Conservation (phyloP, 371 early-diverging fungal genomes). For the Encephalitozoon hellem region DNA sequence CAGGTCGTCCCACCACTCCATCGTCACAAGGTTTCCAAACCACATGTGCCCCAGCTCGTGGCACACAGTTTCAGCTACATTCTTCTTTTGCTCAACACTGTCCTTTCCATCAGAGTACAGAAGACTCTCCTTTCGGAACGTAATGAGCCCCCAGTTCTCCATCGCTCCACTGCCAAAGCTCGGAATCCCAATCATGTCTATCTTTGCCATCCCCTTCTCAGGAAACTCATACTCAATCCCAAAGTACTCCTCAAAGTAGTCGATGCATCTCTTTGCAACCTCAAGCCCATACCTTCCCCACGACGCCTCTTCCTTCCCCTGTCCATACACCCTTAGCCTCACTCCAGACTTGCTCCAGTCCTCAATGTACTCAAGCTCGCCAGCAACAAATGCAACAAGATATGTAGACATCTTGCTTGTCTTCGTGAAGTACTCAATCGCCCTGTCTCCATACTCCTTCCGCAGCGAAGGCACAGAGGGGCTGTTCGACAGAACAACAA, state of each 20-base stretch:
- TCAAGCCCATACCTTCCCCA: constrained; percentile 71
- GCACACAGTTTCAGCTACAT: constrained; percentile 71
- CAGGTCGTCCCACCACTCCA: constrained; percentile 76
- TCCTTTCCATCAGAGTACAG: constrained; percentile 66
- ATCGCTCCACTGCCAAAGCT: constrained; percentile 72
- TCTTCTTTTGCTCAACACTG: constrained; percentile 65
- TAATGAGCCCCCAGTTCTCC: constrained; percentile 87
- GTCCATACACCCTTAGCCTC: constrained; percentile 68
- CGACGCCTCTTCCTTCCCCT: constrained; percentile 63
- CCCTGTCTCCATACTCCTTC: constrained; percentile 62
- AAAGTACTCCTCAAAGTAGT: constrained; percentile 73
- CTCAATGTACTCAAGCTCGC: constrained; percentile 77
- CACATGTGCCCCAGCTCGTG: constrained; percentile 91
- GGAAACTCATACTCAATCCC: constrained; percentile 71
- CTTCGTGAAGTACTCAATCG: constrained; percentile 63
- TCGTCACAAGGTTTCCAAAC: constrained; percentile 90
- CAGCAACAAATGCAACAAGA: constrained; percentile 76
- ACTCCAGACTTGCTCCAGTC: constrained; percentile 65
- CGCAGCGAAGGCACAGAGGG: constrained; percentile 62
- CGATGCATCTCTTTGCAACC: constrained; percentile 66
- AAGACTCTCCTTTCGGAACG: constrained; percentile 70
- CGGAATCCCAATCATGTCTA: constrained; percentile 77
- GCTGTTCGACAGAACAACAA: constrained; percentile 75
- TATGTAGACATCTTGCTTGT: constrained; percentile 84
- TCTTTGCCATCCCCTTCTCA: constrained; percentile 61